phyloP scores from a whole-genome alignment of 306 rosid species.

The Carpinus fangiana region DNA sequence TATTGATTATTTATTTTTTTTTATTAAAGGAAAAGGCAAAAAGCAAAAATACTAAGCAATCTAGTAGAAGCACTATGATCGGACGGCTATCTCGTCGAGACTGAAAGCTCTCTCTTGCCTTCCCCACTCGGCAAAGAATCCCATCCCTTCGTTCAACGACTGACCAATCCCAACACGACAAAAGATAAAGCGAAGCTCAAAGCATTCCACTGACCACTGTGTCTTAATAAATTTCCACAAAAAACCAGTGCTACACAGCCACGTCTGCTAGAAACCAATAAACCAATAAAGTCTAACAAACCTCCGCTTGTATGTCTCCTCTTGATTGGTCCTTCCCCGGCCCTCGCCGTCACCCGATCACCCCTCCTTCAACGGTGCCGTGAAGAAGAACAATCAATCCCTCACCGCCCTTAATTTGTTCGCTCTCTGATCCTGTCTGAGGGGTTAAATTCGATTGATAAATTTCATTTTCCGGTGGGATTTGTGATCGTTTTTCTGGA shows the following conservation, averaged over 20 bases:
- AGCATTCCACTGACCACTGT: background rate
- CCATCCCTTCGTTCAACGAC: too few relatives aligned
- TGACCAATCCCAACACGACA: background rate
- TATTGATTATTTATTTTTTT: too few relatives aligned
- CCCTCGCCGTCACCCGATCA: background rate
- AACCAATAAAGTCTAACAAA: too few relatives aligned
- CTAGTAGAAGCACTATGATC: too few relatives aligned
- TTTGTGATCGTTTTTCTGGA: background rate
- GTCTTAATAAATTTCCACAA: background rate
- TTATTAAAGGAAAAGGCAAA: too few relatives aligned
- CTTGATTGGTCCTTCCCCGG: background rate
- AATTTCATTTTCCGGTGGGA: background rate
- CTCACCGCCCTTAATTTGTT: background rate
- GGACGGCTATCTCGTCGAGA: too few relatives aligned
- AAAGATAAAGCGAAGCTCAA: background rate
- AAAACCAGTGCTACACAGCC: background rate
- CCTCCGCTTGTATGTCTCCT: slow-evolving; percentile 1
- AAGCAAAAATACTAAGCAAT: too few relatives aligned
- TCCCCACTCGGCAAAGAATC: too few relatives aligned
- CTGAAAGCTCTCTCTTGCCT: too few relatives aligned
- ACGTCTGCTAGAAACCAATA: background rate
- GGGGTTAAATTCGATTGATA: background rate
- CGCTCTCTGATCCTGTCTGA: background rate
- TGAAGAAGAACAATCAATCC: background rate
- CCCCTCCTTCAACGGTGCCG: background rate